Conservation (phyloP, 768 basidiomycete genomes). For the Cubamyces sp. region DNA sequence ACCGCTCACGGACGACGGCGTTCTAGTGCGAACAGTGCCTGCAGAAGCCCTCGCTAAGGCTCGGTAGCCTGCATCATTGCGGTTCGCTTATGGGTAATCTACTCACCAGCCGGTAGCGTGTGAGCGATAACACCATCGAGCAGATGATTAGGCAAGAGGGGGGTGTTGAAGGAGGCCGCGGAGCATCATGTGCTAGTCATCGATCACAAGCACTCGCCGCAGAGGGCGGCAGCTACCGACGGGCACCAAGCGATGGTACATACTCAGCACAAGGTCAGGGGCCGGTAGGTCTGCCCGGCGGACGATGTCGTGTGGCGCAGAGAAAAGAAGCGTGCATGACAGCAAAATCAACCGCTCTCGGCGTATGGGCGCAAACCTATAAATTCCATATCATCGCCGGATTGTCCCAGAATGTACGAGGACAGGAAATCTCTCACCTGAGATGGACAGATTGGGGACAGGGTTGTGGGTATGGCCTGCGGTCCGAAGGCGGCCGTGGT, state of each 20-base stretch:
- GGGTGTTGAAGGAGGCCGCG: not conserved
- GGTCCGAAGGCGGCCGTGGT: slow-evolving; percentile 6
- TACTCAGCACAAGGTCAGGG: not conserved
- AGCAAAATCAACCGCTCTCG: not conserved
- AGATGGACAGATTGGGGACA: slow-evolving; percentile 9
- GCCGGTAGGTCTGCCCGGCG: not conserved
- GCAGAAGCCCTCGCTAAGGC: slow-evolving; percentile 13
- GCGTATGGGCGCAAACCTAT: slow-evolving; percentile 14
- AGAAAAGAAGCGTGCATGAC: not conserved
- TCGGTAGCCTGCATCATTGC: slow-evolving; percentile 10
- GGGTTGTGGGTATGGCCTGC: slow-evolving; percentile 13
- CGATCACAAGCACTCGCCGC: too few relatives aligned
- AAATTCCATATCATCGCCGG: slow-evolving; percentile 3
- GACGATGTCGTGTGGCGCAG: slow-evolving; percentile 1
- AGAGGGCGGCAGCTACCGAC: too few relatives aligned
- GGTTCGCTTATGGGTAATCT: slow-evolving; percentile 8
- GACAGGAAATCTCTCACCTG: slow-evolving; percentile 15
- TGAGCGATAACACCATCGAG: not conserved
- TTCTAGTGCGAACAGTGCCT: slow-evolving; percentile 17
- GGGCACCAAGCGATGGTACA: not conserved
- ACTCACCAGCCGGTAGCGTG: slow-evolving; percentile 20
- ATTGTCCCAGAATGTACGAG: slow-evolving; percentile 1
- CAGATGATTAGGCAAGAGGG: not conserved
- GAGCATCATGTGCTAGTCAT: too few relatives aligned
- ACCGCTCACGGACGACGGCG: not conserved